Base-by-base conservation (phyloP, 495 filamentous ascomycete genomes). In the Rhypophila decipiens region DNA sequence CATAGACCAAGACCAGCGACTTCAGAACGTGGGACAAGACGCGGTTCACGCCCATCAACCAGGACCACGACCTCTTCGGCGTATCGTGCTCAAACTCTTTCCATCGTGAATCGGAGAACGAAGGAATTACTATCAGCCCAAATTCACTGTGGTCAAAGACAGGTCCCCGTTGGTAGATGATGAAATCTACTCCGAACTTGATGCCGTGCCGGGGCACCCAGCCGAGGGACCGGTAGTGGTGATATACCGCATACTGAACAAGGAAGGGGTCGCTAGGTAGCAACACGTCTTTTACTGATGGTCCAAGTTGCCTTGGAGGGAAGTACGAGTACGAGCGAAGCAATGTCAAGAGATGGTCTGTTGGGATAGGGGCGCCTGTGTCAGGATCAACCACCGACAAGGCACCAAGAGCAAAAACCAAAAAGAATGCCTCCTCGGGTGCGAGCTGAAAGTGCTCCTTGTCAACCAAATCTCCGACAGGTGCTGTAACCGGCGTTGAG, bases 91-190 rank as follows among this genome's bases (percentile, higher is more conserved):
- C 61, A 52, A 67, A 33, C 62, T 71, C 36, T 75, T 65, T 73
- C 90, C 90, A 97, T 56, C 85, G 85, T 0, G 78, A 58, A 50
- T 93, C 71, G 1, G 76, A 81, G 61, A 89, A 97, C 1, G 88
- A 79, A 3, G 93, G 94, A 18, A 97, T 49, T 29, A 97, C 78
- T 17, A 91, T 69, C 42, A 95, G 68, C 0, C 85, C 91, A 57
- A 95, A 97, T 59, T 97, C 88, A 27, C 91, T 90, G 62, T 99
- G 93, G 5, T 85, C 76, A 64, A 96, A 97, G 2, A 88, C 91
- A 0, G 94, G 93, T 0, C 93, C 93, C n/a, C 90, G 84, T 48
- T 90, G 82, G 69, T 99, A 99, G 20, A 99, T 76, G 19, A 99
- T 73, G 68, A 85, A 95, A 65, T 99, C 94, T 21, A 87, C 85